Evolutionary conservation across 75 land plant genomes (phyloP), one percentile per base, ranked within the genome.

Genomic region (Cryptomeria japonica): DNA sequence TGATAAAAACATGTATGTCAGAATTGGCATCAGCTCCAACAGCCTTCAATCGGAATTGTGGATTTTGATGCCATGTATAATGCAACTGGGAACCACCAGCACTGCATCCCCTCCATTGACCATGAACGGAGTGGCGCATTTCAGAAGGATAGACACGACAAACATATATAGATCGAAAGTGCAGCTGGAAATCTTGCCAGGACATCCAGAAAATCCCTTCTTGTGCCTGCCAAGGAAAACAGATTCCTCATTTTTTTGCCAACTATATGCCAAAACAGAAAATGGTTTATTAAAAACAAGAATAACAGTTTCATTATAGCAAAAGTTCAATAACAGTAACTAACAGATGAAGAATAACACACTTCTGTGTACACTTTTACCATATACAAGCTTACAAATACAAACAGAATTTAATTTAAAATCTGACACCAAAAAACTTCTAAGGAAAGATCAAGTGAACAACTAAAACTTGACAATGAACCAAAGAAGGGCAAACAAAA

Each of bases 191-290:
- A 61, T 98, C 99, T 93, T 97, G 96, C 99, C 99, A 98, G 13
- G 99, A 98, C 99, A 98, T 98, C 99, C 99, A 98, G 89, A 98
- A 98, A 89, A 98, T 97, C 51, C 99, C 99, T 90, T 98, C 99
- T 82, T 95, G 95, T 87, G 99, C 94, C 99, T 98, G 93, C 46
- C 84, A 84, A 87, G 85, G 5, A 86, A 87, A 55, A 6, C 14
- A 53, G 12, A 55, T 31, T 34, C 18, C 37, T 37, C 64, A 56
- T 16, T 53, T 55, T 1, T 32, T 85, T 56, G 28, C 11, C 11
- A 18, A 56, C 19, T 34, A 85, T n/a, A 32, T 4, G 3, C 18
- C 19, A 84, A 84, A 79, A 39, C 42, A 79, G 14, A 46, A 32
- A n/a, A 82, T 11, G 13, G 51, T 46, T 82, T n/a, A 44, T 82